Base-by-base conservation (phyloP, 495 filamentous ascomycete genomes). In the Aspergillus hancockii region DNA sequence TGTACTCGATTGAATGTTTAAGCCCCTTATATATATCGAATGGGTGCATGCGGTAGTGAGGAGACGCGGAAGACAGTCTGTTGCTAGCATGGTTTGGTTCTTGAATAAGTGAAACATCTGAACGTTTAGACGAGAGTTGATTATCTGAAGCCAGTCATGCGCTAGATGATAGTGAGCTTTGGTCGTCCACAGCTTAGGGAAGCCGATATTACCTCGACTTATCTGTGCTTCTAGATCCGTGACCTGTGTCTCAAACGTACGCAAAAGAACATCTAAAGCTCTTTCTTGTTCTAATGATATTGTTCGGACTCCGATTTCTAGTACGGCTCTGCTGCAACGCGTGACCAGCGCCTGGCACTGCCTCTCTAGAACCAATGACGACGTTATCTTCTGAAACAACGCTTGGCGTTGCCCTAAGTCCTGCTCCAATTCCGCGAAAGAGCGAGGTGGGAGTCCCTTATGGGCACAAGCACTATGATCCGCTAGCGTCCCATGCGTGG, bases 51-150 rank as follows among this genome's bases (percentile, higher is more conserved):
- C 69, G 0, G 73, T 73, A 9, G 53, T 58, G 2, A 72, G 59
- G 18, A 81, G 63, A 9, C 70, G 69, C 4, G 66, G 64, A 28
- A 76, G 68, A 30, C 72, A 75, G 12, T 58, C 67, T 8, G 65
- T 69, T 13, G 71, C 67, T 4, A 66, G 54, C 0, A 66, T 32
- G 0, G 69, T 73, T 13, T 73, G 66, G 21, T 59, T 70, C 58
- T 78, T 78, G 59, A 72, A 75, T 30, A 81, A 74, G 64, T 80
- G 73, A 19, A 77, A 77, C 8, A 63, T 68, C 38, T 76, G 75
- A 49, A 80, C 64, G 31, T 66, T 65, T 46, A 81, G 60, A 13
- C 70, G 73, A 21, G 69, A 74, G 25, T 71, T 58, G 6, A 56
- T 63, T 0, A 68, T 63, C 18, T 75, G 60, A 8, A 78, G 67